Percentiles rank a stretch among this genome's conserved stretches.
Evolutionary conservation across 2,329 filamentous ascomycete species (phyloP).

Genomic region (Neoscytalidium dimidiatum): DNA sequence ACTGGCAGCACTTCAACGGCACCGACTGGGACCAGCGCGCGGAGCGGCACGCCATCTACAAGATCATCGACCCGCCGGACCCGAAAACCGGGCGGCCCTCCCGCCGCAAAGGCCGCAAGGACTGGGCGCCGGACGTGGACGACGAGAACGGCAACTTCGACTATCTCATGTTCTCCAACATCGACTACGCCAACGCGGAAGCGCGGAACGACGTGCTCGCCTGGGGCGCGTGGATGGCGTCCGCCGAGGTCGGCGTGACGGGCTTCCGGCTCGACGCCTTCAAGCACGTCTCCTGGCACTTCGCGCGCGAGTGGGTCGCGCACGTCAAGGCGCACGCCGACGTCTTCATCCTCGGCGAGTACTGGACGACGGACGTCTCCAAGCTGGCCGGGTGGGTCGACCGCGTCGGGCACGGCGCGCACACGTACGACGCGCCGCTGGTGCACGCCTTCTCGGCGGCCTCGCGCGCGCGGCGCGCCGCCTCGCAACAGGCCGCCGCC

Average conservation of each 20-base stretch:
- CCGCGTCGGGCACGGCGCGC: conserved; percentile 56
- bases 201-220: conserved; percentile 64
- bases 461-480: conserved; percentile 48
- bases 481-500: conserved; percentile 30
- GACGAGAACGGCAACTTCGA: conserved; percentile 67
- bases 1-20: conserved; percentile 68
- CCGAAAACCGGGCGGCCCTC: neutral
- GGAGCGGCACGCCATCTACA: conserved; percentile 64
- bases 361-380: conserved; percentile 62
- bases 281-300: conserved; percentile 70
- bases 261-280: conserved; percentile 72
- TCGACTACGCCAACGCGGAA: conserved; percentile 61
- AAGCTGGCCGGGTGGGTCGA: conserved; percentile 60
- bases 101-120: conserved; percentile 56
- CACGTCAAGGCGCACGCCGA: conserved; percentile 52
- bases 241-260: conserved; percentile 57
- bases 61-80: conserved; percentile 52
- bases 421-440: conserved; percentile 68
- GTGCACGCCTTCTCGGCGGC: conserved; percentile 67
- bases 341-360: conserved; percentile 71
- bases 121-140: conserved; percentile 65
- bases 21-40: conserved; percentile 65
- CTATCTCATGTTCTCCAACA: conserved; percentile 72
- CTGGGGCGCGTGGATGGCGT: conserved; percentile 69
- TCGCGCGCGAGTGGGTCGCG: conserved; percentile 64